Evolutionary conservation across 2,329 filamentous ascomycete genomes (phyloP), one percentile per base, ranked within the genome.

Genomic region (Penicillium occitanis): DNA sequence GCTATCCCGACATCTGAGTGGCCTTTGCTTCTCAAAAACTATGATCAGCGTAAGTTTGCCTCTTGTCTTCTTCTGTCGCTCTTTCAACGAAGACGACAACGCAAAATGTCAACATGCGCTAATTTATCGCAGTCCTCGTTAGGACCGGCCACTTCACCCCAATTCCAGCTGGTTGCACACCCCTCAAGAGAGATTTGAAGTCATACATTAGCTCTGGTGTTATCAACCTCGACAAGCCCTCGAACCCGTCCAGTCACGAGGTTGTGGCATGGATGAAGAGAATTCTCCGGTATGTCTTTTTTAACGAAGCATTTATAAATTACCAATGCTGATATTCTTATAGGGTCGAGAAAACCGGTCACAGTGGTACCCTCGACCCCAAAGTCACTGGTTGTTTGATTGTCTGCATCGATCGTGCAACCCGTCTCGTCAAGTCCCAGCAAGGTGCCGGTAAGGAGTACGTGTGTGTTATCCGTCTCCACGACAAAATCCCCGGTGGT

Each of bases 371-470:
- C 69, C 91, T 99, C 74, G 95, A 99, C 79, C 94, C 94, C 76
- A 98, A 97, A 83, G 95, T 99, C 76, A 99, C 93, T 59, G 93
- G 93, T 74, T 97, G 93, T 81, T 83, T 97, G 78, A 97, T 96
- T 77, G 92, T 96, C 76, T 96, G 92, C 81, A 91, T 98, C 78
- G 95, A 98, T 82, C 93, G 95, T 76, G 95, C 95, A 64, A 99
- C 95, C 71, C 91, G 95, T 75, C 89, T 99, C 66, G 95, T 99
- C 79, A 99, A 99, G 86, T 97, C 93, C 63, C 95, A 99, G 83
- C 95, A 99, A 82, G 93, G 94, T 76, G 95, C 95, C 68, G 95
- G 95, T 86, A 99, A 99, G 85, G 95, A 99, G 84, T 99, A 99
- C 79, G 93, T 98, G 63, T 93, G 91, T 75, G 93, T 99, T 68